Conservation (phyloP, 106 monocot genomes). For the Ottelia alismoides region DNA sequence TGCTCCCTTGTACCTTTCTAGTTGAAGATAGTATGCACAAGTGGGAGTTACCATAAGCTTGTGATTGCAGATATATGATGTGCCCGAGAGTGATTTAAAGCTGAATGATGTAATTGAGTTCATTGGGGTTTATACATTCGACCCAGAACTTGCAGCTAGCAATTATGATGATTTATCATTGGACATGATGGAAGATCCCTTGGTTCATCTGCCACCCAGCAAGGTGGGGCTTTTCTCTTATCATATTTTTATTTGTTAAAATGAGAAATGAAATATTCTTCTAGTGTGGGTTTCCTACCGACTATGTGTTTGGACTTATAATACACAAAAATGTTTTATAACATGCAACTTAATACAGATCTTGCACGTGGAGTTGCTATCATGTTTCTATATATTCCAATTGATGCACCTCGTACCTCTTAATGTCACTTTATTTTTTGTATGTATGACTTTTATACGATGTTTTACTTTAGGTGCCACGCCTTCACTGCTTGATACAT, state of each 20-base stretch:
- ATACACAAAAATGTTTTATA: too few relatives aligned
- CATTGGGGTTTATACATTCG: conserved; percentile 89
- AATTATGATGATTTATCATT: conserved; percentile 32
- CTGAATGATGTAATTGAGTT: conserved; percentile 91
- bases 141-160: conserved; percentile 52
- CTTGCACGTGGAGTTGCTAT: too few relatives aligned
- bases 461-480: conserved; percentile 55
- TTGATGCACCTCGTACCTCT: conserved; percentile 1
- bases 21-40: too few relatives aligned
- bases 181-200: conserved; percentile 70
- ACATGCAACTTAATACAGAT: too few relatives aligned
- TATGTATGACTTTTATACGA: background rate
- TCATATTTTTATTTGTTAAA: too few relatives aligned
- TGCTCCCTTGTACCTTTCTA: too few relatives aligned
- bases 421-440: background rate
- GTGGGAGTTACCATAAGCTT: too few relatives aligned
- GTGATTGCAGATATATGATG: conserved; percentile 68
- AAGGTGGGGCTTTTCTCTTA: too few relatives aligned
- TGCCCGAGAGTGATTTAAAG: conserved; percentile 62
- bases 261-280: too few relatives aligned
- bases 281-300: too few relatives aligned
- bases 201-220: conserved; percentile 59
- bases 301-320: too few relatives aligned
- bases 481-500: conserved; percentile 70
- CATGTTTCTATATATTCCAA: too few relatives aligned